These are phyloP conservation scores for Isatis lusitanica DNA, from an alignment of 441 rosid species.

Conservation along the genomic window DNA sequence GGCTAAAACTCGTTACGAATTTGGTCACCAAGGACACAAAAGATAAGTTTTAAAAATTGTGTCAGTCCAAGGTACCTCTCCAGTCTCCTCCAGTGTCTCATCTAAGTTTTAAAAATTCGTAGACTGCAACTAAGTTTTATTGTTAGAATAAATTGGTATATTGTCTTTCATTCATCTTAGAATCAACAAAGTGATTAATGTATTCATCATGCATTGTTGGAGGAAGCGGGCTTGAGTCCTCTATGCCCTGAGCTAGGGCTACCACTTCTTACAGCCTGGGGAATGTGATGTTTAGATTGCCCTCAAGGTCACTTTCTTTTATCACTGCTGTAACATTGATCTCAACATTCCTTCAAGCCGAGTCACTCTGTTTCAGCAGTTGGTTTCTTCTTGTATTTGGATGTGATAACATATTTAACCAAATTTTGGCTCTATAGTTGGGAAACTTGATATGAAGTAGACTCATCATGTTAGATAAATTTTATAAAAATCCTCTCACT, in stretches of 20 bases:
- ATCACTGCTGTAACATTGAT: conserved; percentile 20
- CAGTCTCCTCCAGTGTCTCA: conserved; percentile 24
- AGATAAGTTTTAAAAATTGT: too few species aligned
- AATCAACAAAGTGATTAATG: conserved; percentile 14
- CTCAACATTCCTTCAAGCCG: not conserved
- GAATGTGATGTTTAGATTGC: conserved; percentile 39
- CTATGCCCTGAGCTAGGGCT: conserved; percentile 78
- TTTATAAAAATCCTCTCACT: too few species aligned
- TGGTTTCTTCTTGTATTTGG: not conserved
- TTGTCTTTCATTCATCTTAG: not conserved
- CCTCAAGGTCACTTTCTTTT: conserved; percentile 10
- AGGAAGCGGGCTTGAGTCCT: conserved; percentile 68
- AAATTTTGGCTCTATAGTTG: too few species aligned
- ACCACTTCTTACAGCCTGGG: conserved; percentile 45
- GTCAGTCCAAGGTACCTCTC: conserved; percentile 78
- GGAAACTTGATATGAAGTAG: too few species aligned
- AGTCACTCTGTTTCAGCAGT: not conserved
- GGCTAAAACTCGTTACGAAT: not conserved
- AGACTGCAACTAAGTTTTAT: not conserved
- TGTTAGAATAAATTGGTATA: too few species aligned
- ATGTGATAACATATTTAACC: too few species aligned
- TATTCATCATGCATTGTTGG: conserved; percentile 38
- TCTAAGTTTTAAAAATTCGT: not conserved
- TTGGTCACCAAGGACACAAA: too few species aligned
- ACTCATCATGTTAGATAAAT: too few species aligned